These are phyloP conservation scores for Neurospora africana DNA, from an alignment of 495 filamentous ascomycete genomes.

Conservation along the genomic window DNA sequence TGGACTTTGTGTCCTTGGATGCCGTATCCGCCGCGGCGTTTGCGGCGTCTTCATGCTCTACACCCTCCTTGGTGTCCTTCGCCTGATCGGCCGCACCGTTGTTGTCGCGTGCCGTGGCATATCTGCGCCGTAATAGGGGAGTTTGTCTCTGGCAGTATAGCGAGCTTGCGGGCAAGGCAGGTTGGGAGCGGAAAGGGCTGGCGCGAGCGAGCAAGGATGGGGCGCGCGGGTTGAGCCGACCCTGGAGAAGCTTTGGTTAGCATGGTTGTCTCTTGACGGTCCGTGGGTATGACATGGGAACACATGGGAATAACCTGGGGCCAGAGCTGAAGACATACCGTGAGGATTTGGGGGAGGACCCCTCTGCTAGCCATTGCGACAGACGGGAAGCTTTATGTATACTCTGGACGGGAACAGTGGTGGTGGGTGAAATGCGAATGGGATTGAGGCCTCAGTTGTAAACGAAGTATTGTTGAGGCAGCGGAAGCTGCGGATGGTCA, in stretches of 20 bases:
- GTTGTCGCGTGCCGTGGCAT: conserved; percentile 10
- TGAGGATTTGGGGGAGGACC: not conserved
- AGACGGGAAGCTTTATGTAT: not conserved
- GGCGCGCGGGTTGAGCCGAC: conserved; percentile 14
- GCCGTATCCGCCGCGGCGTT: conserved; percentile 12
- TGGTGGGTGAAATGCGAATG: not conserved
- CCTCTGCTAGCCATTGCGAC: not conserved
- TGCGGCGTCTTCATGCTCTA: conserved; percentile 14
- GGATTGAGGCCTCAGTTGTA: not conserved
- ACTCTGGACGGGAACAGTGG: not conserved
- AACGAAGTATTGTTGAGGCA: conserved; percentile 4
- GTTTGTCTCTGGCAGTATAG: not conserved
- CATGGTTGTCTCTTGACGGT: conserved; percentile 14
- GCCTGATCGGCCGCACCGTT: conserved; percentile 1
- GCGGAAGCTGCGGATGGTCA: conserved; percentile 15
- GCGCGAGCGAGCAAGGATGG: not conserved
- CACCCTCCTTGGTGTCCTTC: conserved; percentile 13
- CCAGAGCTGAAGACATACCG: not conserved
- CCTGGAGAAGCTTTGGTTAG: conserved; percentile 9
- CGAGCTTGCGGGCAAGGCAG: not conserved
- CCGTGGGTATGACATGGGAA: not conserved
- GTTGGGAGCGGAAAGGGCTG: not conserved
- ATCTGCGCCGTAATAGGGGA: conserved; percentile 6
- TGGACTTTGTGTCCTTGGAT: conserved; percentile 16
- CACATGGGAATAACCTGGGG: not conserved